phyloP scores from a whole-genome alignment of 78 protist species.

The Dictyostelium intermedium region DNA sequence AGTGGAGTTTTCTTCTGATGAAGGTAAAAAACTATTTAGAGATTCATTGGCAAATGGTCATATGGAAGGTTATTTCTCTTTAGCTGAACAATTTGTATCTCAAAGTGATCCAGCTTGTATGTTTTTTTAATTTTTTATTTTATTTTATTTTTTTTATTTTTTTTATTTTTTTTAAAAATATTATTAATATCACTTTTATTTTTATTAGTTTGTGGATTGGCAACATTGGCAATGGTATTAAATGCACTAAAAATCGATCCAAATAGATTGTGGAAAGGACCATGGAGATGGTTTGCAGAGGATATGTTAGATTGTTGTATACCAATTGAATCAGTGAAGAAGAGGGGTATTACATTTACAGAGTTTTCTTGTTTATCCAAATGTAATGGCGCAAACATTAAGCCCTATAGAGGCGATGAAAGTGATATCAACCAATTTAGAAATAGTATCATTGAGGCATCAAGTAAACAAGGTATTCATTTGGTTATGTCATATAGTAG shows the following conservation, averaged over 20 bases:
- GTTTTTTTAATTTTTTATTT: neutral
- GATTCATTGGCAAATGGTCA: constrained; percentile 76
- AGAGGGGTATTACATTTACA: constrained; percentile 73
- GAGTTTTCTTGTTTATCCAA: constrained; percentile 87
- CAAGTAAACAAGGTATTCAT: neutral
- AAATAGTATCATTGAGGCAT: constrained; percentile 3
- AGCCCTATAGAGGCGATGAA: constrained; percentile 50
- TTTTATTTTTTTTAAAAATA: neutral
- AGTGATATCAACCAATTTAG: constrained; percentile 46
- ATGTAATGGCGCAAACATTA: constrained; percentile 84
- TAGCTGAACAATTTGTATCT: constrained; percentile 85
- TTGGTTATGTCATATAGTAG: constrained; percentile 81
- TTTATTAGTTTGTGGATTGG: constrained; percentile 87
- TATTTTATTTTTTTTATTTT: neutral
- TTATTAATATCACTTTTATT: neutral
- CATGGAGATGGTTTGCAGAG: constrained; percentile 94
- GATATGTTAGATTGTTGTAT: constrained; percentile 90
- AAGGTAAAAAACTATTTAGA: constrained; percentile 51
- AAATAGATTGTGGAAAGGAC: constrained; percentile 89
- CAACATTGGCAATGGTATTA: constrained; percentile 88
- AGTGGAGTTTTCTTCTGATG: constrained; percentile 74
- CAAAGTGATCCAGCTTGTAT: constrained; percentile 85
- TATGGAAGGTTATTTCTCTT: constrained; percentile 83
- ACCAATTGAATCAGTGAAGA: constrained; percentile 70
- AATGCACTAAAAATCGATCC: constrained; percentile 92